Base-by-base conservation (phyloP, 805 yeast species). In the Soucietia sequanensis region DNA sequence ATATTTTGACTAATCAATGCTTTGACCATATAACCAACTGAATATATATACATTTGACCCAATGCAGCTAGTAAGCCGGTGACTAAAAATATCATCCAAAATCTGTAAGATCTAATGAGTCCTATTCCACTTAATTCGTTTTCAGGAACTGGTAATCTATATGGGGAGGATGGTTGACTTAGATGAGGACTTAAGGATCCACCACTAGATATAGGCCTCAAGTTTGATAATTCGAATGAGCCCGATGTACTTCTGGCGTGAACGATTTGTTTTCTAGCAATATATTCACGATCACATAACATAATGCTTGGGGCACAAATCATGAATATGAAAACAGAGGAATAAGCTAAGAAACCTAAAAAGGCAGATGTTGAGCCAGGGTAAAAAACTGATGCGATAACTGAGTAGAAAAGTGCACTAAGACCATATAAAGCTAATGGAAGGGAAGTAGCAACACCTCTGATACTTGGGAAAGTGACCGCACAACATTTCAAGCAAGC, bases 371-470 rank as follows among this genome's bases (percentile, higher is more conserved):
- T 81, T 39, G 78, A 75, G 3, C 81, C 80, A 0, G 81, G 75
- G 40, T 61, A 78, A 37, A 78, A 64, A 11, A 65, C 43, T 8
- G 76, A 60, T 2, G 81, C 81, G 15, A 78, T 47, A 1, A 72
- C 63, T 1, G 89, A 81, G 51, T 75, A 81, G 33, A 80, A 69
- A 47, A 81, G 70, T 4, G 93, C 93, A 52, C 84, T 77, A 11
- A 82, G 68, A 0, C 95, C 95, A 54, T 80, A 83, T 29, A 83
- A 72, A 1, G 90, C 80, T 54, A 84, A 69, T 2, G 91, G 89
- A 28, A 84, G 65, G 0, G 88, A 76, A 0, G 93, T 81, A 4
- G 93, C 90, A 7, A 83, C 66, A 2, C 93, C 95, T 35, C 86
- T 59, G 24, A 73, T 63, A 27, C 73, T 66, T 0, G 95, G 91